Evolutionary conservation across 371 early-diverging fungal genomes (phyloP).

Genomic region (Mortierella sp.): DNA sequence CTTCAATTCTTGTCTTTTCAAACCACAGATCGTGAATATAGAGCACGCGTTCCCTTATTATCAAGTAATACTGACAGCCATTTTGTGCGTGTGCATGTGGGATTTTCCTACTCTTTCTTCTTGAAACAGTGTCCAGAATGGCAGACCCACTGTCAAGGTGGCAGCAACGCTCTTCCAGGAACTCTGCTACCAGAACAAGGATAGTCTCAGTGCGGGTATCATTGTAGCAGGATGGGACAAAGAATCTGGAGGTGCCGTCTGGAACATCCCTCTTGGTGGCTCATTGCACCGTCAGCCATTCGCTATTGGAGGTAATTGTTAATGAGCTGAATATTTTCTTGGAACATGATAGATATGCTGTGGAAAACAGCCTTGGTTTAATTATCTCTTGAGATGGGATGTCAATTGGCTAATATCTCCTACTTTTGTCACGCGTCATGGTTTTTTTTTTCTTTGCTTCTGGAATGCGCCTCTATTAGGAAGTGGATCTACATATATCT

Average conservation of each 20-base stretch:
- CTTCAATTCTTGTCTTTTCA: not conserved
- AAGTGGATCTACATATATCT: constrained; percentile 98
- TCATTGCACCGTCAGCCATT: constrained; percentile 93
- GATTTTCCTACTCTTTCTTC: too few relatives aligned
- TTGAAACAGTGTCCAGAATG: constrained; percentile 79
- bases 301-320: constrained; percentile 88
- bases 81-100: not conserved
- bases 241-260: constrained; percentile 92
- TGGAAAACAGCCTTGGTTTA: too few relatives aligned
- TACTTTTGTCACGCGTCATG: not conserved
- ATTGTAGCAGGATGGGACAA: constrained; percentile 99
- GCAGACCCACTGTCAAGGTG: constrained; percentile 88
- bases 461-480: constrained; percentile 56
- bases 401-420: not conserved
- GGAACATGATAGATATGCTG: not conserved
- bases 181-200: constrained; percentile 96
- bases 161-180: constrained; percentile 96
- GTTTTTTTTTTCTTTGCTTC: not conserved
- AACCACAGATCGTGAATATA: not conserved
- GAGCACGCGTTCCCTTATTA: not conserved
- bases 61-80: not conserved
- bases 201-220: constrained; percentile 93
- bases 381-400: not conserved
- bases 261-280: constrained; percentile 96
- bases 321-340: not conserved